Evolutionary conservation across 805 yeast genomes (phyloP), one percentile per base, ranked within the genome.

Genomic region (Brettanomyces anomalus): DNA sequence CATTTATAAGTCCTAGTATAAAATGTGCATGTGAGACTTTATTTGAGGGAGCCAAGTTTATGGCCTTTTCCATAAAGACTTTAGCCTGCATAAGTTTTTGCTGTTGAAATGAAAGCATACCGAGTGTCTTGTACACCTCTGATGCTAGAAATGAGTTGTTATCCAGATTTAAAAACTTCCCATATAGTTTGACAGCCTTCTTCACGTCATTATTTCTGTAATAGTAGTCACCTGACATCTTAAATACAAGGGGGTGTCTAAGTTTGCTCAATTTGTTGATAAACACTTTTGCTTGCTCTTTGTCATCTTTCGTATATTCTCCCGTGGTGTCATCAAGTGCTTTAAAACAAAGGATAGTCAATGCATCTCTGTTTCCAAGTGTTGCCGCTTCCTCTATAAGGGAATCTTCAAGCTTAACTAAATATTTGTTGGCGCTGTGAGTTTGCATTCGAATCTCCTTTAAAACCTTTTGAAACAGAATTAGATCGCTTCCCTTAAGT

Each of bases 361-460:
- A 75, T 0, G 96, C 96, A 59, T 87, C 86, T 48, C 78, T 74
- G 52, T 83, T 77, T 0, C 96, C 96, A 53, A 77, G 53, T 53
- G 85, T 94, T 0, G 95, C 95, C 13, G 95, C 86, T 41, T 72
- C 72, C 46, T 87, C 94, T n/a, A 88, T 72, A 17, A 89, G 59
- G 48, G 76, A 79, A 48, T 79, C 76, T 55, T 88, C 96, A 31
- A 86, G 63, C 13, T 65, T 74, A 4, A 82, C 64, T 17, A 82
- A 62, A 46, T 77, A 65, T 41, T 56, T 71, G 51, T 82, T 79
- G 3, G 74, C 67, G 0, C 81, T 67, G 45, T 80, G 79, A 1
- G 89, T 76, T 30, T 74, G 70, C 5, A 63, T 66, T 36, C 96
- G 60, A 41, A 83, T 67, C 41, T 74, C 76, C 38, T 76, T 79